A percentile compares a stretch with the other conserved stretches of the same genome.
phyloP scores from a whole-genome alignment of 352 stramenopile genomes.

The Globisporangium barbulae region DNA sequence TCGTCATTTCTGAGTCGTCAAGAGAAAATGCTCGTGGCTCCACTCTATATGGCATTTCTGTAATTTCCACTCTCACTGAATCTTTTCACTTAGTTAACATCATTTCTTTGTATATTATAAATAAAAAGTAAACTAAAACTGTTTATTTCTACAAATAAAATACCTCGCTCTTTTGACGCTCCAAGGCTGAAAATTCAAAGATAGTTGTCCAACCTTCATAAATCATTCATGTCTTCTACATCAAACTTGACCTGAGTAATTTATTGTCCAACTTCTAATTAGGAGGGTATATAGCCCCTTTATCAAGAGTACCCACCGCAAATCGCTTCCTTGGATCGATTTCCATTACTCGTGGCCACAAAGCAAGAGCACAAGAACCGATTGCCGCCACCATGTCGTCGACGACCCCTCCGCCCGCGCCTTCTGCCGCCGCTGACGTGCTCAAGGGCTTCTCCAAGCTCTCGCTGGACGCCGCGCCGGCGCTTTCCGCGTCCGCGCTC shows the following conservation, averaged over 20 bases:
- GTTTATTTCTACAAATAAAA: not conserved
- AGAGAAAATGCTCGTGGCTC: conserved; percentile 9
- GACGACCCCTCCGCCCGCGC: conserved; percentile 33
- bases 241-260: no score
- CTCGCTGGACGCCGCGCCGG: conserved; percentile 24
- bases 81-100: no score
- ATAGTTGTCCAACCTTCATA: no score
- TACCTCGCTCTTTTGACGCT: no score
- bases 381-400: not conserved
- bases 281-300: not conserved
- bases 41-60: not conserved
- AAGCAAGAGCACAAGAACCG: not conserved
- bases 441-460: conserved; percentile 56
- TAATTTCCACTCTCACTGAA: not conserved
- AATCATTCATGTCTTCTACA: no score
- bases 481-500: conserved; percentile 31
- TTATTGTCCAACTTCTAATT: no score
- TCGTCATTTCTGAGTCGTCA: no score
- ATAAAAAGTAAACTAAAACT: no score
- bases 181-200: no score
- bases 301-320: not conserved
- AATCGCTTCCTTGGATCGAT: not conserved
- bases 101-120: no score
- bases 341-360: conserved; percentile 4
- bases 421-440: conserved; percentile 26